phyloP scores from a whole-genome alignment of 495 filamentous ascomycete genomes.

The Penicillium chermesinum region DNA sequence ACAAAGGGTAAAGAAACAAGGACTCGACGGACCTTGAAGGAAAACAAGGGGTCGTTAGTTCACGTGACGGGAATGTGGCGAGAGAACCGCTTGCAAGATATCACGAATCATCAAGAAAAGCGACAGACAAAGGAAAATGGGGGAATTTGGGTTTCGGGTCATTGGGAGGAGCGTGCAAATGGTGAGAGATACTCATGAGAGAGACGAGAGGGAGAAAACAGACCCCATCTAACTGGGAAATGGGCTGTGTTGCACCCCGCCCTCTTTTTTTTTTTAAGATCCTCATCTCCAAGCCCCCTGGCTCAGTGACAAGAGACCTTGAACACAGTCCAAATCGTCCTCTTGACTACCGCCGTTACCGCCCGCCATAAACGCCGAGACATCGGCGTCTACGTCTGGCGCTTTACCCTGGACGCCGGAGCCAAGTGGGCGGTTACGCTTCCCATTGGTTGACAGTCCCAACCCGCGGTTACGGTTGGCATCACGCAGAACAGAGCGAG shows the following conservation, averaged over 20 bases:
- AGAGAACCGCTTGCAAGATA: conserved; percentile 35
- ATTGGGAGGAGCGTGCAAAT: not conserved
- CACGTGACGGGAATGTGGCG: conserved; percentile 27
- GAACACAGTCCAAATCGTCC: conserved; percentile 73
- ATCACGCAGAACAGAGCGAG: conserved; percentile 44
- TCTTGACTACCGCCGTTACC: conserved; percentile 55
- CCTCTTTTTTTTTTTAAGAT: not conserved
- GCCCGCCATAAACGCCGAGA: conserved; percentile 63
- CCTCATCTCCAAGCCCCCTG: conserved; percentile 55
- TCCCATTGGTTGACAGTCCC: conserved; percentile 26
- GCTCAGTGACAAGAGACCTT: conserved; percentile 69
- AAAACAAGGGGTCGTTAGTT: conserved; percentile 23
- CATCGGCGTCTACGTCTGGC: conserved; percentile 48
- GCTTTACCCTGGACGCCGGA: conserved; percentile 24
- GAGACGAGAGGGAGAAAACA: conserved; percentile 3
- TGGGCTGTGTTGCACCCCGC: not conserved
- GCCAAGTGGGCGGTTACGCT: conserved; percentile 33
- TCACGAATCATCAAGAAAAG: conserved; percentile 25
- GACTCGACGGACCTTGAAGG: conserved; percentile 6
- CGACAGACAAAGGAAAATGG: conserved; percentile 22
- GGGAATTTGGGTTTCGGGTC: conserved; percentile 15
- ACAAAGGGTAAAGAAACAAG: conserved; percentile 3
- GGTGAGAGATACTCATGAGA: conserved; percentile 4
- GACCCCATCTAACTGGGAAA: not conserved
- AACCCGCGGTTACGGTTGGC: conserved; percentile 32